Conservation (phyloP, 345 rosid genomes). For the Acer saccharum region DNA sequence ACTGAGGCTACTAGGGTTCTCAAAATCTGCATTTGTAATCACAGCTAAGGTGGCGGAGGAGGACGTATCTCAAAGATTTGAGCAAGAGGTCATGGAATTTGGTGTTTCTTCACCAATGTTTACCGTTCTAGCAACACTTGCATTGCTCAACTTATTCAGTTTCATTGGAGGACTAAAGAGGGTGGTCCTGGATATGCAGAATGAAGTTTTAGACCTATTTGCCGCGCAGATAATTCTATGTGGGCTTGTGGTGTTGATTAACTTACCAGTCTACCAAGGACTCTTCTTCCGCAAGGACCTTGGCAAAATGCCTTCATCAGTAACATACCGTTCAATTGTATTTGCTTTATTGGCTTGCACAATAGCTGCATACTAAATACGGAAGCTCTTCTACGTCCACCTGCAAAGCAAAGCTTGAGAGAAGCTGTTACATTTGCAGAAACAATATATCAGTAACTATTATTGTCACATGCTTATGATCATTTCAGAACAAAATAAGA, state of each 20-base stretch:
- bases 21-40: conserved; percentile 38
- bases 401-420: background rate
- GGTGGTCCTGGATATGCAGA: conserved; percentile 7
- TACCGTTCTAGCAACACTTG: conserved; percentile 38
- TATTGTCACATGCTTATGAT: background rate
- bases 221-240: conserved; percentile 39
- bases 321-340: conserved; percentile 23
- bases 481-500: background rate
- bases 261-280: conserved; percentile 39
- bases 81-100: conserved; percentile 48
- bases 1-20: conserved; percentile 32
- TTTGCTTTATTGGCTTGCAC: conserved; percentile 33
- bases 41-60: conserved; percentile 40
- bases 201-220: conserved; percentile 17
- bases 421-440: background rate
- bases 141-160: conserved; percentile 42
- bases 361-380: conserved; percentile 13
- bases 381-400: background rate
- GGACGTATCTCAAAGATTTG: conserved; percentile 32
- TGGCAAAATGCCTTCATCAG: conserved; percentile 44
- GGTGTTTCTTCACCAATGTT: conserved; percentile 51
- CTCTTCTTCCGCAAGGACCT: conserved; percentile 40
- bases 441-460: background rate
- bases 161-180: conserved; percentile 25
- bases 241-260: conserved; percentile 30